These are phyloP conservation scores for Pinus tabuliformis DNA, from an alignment of 75 land plant genomes.

Conservation along the genomic window DNA sequence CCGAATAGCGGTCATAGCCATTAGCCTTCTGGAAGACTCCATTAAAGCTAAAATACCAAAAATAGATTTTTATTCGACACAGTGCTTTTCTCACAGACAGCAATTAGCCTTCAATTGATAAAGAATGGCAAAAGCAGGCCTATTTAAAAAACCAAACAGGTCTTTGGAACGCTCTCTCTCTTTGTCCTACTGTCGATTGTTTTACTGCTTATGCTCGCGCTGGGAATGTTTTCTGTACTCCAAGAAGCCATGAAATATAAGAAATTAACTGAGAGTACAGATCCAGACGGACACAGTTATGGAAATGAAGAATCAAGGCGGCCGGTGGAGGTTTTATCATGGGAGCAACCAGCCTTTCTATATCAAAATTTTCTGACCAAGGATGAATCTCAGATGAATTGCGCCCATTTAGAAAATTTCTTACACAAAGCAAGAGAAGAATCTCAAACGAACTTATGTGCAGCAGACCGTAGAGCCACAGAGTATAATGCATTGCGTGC, in stretches of 20 bases:
- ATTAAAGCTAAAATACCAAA: too few relatives aligned
- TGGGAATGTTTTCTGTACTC: background rate
- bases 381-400: conserved; percentile 77
- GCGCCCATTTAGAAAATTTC: conserved; percentile 92
- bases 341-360: too few relatives aligned
- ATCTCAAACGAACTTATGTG: conserved; percentile 87
- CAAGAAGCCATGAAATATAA: background rate
- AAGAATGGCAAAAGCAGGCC: background rate
- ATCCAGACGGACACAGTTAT: background rate
- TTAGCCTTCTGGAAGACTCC: too few relatives aligned
- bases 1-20: too few relatives aligned
- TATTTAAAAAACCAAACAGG: background rate
- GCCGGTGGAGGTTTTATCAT: too few relatives aligned
- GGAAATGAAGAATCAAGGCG: too few relatives aligned
- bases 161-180: background rate
- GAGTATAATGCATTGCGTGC: conserved; percentile 87
- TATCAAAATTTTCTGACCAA: too few relatives aligned
- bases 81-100: too few relatives aligned
- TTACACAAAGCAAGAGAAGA: conserved; percentile 97
- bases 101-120: too few relatives aligned
- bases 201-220: background rate
- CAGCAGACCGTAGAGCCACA: conserved; percentile 86
- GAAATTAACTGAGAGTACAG: background rate
- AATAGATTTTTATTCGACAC: too few relatives aligned
- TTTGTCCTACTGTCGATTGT: background rate